Evolutionary conservation across 495 filamentous ascomycete species (phyloP).

Genomic region (Venustampulla echinocandica): DNA sequence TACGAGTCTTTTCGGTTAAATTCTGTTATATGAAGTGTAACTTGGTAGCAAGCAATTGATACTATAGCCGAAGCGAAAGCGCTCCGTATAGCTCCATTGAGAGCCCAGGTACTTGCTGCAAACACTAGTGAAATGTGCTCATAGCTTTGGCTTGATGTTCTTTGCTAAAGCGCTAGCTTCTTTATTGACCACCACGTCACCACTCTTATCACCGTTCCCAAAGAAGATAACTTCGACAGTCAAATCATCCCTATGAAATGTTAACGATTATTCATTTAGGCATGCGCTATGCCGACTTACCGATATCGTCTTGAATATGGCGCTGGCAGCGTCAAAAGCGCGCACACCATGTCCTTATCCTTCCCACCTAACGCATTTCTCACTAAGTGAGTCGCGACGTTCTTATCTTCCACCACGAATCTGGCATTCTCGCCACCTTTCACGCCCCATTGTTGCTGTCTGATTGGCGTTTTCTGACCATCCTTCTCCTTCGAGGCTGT

Average conservation of each 20-base stretch:
- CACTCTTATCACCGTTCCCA: constrained; percentile 65
- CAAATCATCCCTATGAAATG: constrained; percentile 64
- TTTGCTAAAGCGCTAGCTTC: constrained; percentile 63
- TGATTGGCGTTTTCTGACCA: constrained; percentile 64
- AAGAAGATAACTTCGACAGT: constrained; percentile 99
- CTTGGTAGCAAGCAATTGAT: too few species aligned
- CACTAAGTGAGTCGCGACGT: constrained; percentile 90
- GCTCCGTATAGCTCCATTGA: too few species aligned
- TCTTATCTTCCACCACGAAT: constrained; percentile 93
- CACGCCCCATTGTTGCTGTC: constrained; percentile 77
- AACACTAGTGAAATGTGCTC: too few species aligned
- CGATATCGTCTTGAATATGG: constrained; percentile 87
- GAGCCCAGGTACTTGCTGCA: too few species aligned
- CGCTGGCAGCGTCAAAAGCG: constrained; percentile 81
- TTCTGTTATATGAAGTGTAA: too few species aligned
- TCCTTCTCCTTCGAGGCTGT: constrained; percentile 26
- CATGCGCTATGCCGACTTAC: constrained; percentile 33
- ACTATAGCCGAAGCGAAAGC: too few species aligned
- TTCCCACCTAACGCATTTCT: constrained; percentile 92
- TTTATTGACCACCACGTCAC: constrained; percentile 70
- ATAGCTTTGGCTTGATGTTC: constrained; percentile 52
- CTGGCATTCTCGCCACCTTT: constrained; percentile 57
- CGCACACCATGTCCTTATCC: constrained; percentile 89
- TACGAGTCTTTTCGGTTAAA: too few species aligned
- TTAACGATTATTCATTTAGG: neutral